Evolutionary conservation across 805 yeast genomes (phyloP).

Genomic region (Maudiozyma turicensis): DNA sequence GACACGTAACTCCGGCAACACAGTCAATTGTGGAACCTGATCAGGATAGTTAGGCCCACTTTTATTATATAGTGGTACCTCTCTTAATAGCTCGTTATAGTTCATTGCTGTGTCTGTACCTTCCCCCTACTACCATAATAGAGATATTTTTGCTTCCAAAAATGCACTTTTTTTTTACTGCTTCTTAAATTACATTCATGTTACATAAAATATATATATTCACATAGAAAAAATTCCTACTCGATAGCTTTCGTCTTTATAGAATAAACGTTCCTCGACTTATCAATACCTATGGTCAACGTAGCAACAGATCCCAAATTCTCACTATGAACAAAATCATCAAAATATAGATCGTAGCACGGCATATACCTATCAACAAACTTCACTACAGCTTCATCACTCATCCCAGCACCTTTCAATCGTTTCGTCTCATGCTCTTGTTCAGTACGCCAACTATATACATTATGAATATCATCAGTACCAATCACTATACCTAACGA

Average conservation of each 20-base stretch:
- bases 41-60: constrained; percentile 18
- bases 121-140: background rate
- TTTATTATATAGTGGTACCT: constrained; percentile 17
- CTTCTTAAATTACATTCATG: background rate
- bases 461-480: constrained; percentile 50
- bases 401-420: constrained; percentile 65
- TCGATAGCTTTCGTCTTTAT: constrained; percentile 10
- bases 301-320: constrained; percentile 22
- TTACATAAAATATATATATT: background rate
- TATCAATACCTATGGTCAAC: constrained; percentile 24
- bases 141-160: background rate
- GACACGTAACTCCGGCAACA: constrained; percentile 12
- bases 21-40: constrained; percentile 1
- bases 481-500: constrained; percentile 54
- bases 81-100: constrained; percentile 11
- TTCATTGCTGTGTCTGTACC: background rate
- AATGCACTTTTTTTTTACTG: background rate
- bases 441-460: constrained; percentile 70
- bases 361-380: constrained; percentile 88
- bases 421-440: constrained; percentile 32
- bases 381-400: constrained; percentile 50
- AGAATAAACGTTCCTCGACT: constrained; percentile 16
- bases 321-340: constrained; percentile 30
- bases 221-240: constrained; percentile 3
- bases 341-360: constrained; percentile 61